These are phyloP conservation scores for Crassisporium funariophilum DNA, from an alignment of 768 basidiomycete species.

Conservation along the genomic window DNA sequence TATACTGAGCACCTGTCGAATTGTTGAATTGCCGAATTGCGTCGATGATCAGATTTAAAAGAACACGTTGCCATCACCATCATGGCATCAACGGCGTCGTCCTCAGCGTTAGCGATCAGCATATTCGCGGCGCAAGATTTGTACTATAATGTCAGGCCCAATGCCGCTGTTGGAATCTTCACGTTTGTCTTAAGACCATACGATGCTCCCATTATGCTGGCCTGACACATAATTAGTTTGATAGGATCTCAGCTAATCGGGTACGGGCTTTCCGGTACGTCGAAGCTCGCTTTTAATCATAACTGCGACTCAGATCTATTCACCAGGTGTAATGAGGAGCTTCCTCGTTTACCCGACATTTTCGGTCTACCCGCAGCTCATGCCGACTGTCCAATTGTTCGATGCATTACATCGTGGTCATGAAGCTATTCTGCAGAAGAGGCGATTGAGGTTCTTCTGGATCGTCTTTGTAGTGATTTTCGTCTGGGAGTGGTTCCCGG, in stretches of 20 bases:
- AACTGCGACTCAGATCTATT: neutral
- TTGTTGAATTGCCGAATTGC: neutral
- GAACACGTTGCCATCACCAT: constrained; percentile 60
- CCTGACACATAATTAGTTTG: constrained; percentile 26
- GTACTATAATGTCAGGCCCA: constrained; percentile 46
- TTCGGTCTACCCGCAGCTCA: constrained; percentile 42
- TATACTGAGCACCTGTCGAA: neutral
- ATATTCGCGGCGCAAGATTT: constrained; percentile 56
- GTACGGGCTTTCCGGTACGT: constrained; percentile 37
- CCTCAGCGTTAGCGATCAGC: constrained; percentile 51
- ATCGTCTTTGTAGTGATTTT: constrained; percentile 42
- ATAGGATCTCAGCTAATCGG: constrained; percentile 41
- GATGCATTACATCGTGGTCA: constrained; percentile 45
- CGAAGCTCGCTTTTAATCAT: neutral
- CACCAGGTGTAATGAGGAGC: constrained; percentile 34
- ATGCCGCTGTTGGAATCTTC: constrained; percentile 43
- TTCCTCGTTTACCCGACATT: constrained; percentile 54
- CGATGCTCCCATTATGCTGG: neutral
- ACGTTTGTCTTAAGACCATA: constrained; percentile 20
- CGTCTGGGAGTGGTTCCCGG: constrained; percentile 45
- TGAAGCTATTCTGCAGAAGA: constrained; percentile 41
- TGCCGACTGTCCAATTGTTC: constrained; percentile 44
- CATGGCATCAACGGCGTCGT: constrained; percentile 55
- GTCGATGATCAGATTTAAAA: constrained; percentile 24
- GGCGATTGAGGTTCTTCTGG: constrained; percentile 46